Evolutionary conservation across 768 basidiomycete genomes (phyloP).

Genomic region (Termitomyces sp.): DNA sequence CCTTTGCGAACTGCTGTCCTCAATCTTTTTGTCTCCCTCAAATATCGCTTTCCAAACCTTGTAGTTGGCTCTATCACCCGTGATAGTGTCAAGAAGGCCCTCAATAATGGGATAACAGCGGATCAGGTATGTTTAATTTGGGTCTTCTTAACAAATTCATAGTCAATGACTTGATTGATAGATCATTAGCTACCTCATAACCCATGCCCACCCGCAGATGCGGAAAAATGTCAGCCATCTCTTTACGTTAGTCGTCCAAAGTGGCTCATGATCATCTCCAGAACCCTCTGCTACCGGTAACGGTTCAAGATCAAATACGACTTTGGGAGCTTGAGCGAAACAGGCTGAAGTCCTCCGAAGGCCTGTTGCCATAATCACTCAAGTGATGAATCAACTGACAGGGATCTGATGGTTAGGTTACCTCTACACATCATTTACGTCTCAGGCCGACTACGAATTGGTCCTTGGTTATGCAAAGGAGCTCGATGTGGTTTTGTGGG

Average conservation of each 20-base stretch:
- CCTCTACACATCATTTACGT: conserved; percentile 84
- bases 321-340: conserved; percentile 97
- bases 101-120: conserved; percentile 92
- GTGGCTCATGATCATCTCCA: conserved; percentile 23
- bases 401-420: conserved; percentile 49
- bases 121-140: conserved; percentile 63
- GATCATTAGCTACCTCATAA: conserved; percentile 93
- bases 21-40: conserved; percentile 88
- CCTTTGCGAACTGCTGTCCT: conserved; percentile 94
- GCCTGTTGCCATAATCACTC: conserved; percentile 33
- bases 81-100: conserved; percentile 91
- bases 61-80: conserved; percentile 95
- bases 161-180: conserved; percentile 25
- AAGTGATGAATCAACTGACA: conserved; percentile 19
- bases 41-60: conserved; percentile 93
- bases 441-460: conserved; percentile 82
- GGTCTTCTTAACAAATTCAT: conserved; percentile 11
- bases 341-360: conserved; percentile 82
- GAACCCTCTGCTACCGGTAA: conserved; percentile 93
- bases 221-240: conserved; percentile 67
- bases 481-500: conserved; percentile 80
- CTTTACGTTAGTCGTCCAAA: background rate
- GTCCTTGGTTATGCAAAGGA: conserved; percentile 83
- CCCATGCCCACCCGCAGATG: conserved; percentile 98
- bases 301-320: conserved; percentile 96